These are phyloP conservation scores for Didymella arachidicola DNA, from an alignment of 2,329 filamentous ascomycete genomes.

Conservation along the genomic window DNA sequence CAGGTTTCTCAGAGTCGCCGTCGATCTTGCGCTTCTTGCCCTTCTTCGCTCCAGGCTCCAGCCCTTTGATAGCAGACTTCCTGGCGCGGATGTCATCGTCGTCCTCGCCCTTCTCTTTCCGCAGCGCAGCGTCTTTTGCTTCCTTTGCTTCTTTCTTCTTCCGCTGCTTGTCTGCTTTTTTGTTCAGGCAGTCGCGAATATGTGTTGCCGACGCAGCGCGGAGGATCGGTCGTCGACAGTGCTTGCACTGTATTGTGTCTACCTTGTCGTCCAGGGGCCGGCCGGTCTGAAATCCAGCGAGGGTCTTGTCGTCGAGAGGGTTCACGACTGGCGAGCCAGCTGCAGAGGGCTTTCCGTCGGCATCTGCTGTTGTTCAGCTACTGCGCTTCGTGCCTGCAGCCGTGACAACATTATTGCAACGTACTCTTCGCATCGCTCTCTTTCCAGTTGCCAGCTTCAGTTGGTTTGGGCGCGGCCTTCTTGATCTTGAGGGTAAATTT, in stretches of 20 bases:
- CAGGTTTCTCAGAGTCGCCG: conserved; percentile 78
- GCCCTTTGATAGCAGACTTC: conserved; percentile 53
- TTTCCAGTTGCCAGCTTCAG: conserved; percentile 74
- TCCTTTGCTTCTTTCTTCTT: conserved; percentile 71
- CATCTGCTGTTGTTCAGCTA: conserved; percentile 21
- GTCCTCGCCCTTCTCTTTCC: conserved; percentile 57
- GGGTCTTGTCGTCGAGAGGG: conserved; percentile 76
- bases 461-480: conserved; percentile 68
- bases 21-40: conserved; percentile 59
- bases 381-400: not conserved
- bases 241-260: conserved; percentile 84
- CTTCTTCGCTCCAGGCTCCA: conserved; percentile 52
- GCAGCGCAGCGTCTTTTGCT: conserved; percentile 58
- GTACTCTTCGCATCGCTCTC: conserved; percentile 70
- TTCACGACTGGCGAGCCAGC: conserved; percentile 54
- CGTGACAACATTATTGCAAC: conserved; percentile 22
- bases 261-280: conserved; percentile 80
- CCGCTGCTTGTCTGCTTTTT: conserved; percentile 74
- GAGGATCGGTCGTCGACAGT: conserved; percentile 89
- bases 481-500: conserved; percentile 61
- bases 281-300: conserved; percentile 81
- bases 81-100: conserved; percentile 52
- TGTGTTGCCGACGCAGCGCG: conserved; percentile 79
- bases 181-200: conserved; percentile 81
- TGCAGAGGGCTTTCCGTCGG: conserved; percentile 38